A percentile compares a stretch with the other conserved stretches of the same genome.
phyloP scores from a whole-genome alignment of 2,329 filamentous ascomycete genomes.

The Fusarium marasasianum region DNA sequence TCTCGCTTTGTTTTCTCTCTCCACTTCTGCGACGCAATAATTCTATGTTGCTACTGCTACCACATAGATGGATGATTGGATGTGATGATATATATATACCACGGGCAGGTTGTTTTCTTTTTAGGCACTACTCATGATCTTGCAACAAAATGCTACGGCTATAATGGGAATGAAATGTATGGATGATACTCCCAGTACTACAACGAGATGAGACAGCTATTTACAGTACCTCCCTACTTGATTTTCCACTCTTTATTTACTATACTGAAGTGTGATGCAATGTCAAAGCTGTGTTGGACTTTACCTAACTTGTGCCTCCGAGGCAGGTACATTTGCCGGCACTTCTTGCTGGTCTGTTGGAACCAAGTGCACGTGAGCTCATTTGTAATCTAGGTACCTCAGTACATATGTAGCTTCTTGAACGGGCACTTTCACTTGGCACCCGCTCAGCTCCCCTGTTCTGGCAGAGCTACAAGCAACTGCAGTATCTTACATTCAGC shows the following conservation, averaged over 20 bases:
- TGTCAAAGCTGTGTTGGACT: not conserved
- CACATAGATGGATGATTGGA: slow-evolving; percentile 15
- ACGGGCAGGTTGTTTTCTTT: not conserved
- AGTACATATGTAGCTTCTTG: not conserved
- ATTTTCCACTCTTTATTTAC: not conserved
- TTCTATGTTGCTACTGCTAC: slow-evolving; percentile 5
- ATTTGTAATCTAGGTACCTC: not conserved
- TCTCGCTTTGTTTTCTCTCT: not conserved
- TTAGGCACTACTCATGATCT: not conserved
- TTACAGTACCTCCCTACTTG: not conserved
- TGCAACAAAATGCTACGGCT: not conserved
- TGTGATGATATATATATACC: slow-evolving; percentile 30
- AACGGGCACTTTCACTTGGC: not conserved
- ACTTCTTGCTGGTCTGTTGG: not conserved
- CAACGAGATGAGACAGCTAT: slow-evolving; percentile 18
- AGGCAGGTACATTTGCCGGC: not conserved
- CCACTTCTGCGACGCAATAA: slow-evolving; percentile 18
- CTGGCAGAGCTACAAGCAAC: not conserved
- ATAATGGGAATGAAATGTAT: not conserved
- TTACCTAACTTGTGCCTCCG: not conserved
- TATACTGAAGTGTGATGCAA: not conserved
- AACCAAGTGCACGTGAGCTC: not conserved
- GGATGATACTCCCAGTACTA: slow-evolving; percentile 22
- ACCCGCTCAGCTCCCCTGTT: not conserved
- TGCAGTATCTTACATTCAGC: not conserved